Evolutionary conservation across 169 alveolate genomes (phyloP), one percentile per base, ranked within the genome.

Genomic region (Plasmodium berghei): DNA sequence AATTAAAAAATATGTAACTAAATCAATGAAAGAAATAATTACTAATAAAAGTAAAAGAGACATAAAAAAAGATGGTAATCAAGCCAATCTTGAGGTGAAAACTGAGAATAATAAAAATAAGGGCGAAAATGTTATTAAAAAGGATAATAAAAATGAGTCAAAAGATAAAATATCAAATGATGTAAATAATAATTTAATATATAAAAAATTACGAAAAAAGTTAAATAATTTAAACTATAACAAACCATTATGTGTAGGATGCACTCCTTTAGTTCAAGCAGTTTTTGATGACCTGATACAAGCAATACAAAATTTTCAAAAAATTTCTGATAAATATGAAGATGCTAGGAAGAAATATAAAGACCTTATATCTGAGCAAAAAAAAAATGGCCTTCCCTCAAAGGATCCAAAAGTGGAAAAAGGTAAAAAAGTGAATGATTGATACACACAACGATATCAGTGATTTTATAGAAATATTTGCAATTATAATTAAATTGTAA

Each of bases 271-370:
- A 55, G 90, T 80, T 56, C 90, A 80, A 54, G 40, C 54, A 54
- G 56, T 80, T 80, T 80, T 80, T 64, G 72, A 80, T 67, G 90
- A 80, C 24, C 45, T 80, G n/a, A 80, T 80, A 22, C 90, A 80
- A 55, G 90, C 90, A 40, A 80, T 80, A 54, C 90, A 80, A 10
- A 80, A 80, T 80, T 80, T 80, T 55, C 90, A 80, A 55, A 80
- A 80, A 58, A 14, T 80, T 14, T 67, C 85, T 0, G 72, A 80
- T 67, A 80, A 80, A 22, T 80, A 80, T 67, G 90, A 80, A 61
- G 72, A 80, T 14, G 20, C 54, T 14, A 71, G 69, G 26, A 66
- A 59, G 67, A 80, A 59, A 67, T 80, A 34, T 71, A 80, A 80
- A 67, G 72, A 66, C 48, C 69, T 80, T 24, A 20, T 62, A 55